Base-by-base conservation (phyloP, 345 rosid genomes). In the Firmiana major region DNA sequence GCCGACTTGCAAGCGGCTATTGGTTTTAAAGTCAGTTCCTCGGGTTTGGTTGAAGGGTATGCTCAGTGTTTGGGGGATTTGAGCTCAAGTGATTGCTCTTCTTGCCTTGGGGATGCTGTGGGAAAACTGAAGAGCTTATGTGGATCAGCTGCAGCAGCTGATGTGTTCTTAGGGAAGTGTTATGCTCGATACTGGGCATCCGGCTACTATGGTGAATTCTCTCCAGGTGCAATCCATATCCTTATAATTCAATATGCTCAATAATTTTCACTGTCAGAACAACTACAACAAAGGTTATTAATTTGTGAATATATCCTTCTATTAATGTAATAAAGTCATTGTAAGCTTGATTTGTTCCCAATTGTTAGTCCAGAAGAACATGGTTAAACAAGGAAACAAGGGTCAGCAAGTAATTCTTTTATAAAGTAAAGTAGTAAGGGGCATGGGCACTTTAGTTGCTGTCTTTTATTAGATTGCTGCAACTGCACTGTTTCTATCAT, bases 61-160 rank as follows among this genome's bases (percentile, higher is more conserved):
- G 94, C 88, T 12, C 97, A 94, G 90, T 94, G 98, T 84, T 81
- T 91, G 76, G 97, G 98, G 22, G 98, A 94, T 75, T 82, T 93
- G 81, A 87, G 81, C 67, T 19, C 86, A 6, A 66, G 69, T 6
- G 97, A 91, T 76, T 94, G 98, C 81, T 80, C 93, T 54, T 9
- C 84, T 62, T 94, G 98, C 85, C 80, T 93, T 17, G 85, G 82
- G 0, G 91, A 87, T 9, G 89, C 90, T 13, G 94, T 89, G 57
- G 89, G 83, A 26, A 82, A 87, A 75, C 53, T 90, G 76, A 94
- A 90, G 88, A 88, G 68, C 66, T 77, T 88, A 28, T 93, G 97
- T 48, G 99, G 97, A 62, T 88, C 97, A 0, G 94, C 99, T 21
- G 93, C 90, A 0, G 94, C 99, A 0, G 96, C 90, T 3, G 97